Evolutionary conservation across 306 rosid genomes (phyloP).

Genomic region (Echinosophora koreensis): DNA sequence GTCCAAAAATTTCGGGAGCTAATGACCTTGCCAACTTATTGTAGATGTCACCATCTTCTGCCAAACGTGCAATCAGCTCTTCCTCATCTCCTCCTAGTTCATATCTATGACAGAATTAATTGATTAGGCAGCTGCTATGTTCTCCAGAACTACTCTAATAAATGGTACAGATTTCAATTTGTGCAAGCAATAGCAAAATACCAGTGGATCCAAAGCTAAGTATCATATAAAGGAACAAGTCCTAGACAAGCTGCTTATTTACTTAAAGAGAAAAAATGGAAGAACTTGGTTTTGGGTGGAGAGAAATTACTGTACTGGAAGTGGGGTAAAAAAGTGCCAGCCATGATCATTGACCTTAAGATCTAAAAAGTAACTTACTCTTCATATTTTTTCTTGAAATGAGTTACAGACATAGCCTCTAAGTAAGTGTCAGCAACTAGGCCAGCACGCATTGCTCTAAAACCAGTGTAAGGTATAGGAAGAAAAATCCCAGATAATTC

Average conservation of each 20-base stretch:
- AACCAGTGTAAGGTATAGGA: constrained; percentile 93
- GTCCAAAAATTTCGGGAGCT: constrained; percentile 99
- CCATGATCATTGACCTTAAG: constrained; percentile 28
- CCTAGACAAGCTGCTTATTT: neutral
- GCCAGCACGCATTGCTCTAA: constrained; percentile 98
- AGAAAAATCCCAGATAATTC: constrained; percentile 97
- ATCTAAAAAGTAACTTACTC: constrained; percentile 69
- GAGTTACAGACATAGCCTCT: constrained; percentile 96
- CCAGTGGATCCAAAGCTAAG: constrained; percentile 13
- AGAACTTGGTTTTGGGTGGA: neutral
- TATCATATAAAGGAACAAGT: constrained; percentile 21
- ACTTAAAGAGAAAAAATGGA: neutral
- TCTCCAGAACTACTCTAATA: constrained; percentile 24
- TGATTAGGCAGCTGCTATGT: constrained; percentile 32
- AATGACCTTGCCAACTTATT: constrained; percentile 83
- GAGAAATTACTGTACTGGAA: constrained; percentile 11
- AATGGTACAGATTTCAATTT: neutral
- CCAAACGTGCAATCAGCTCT: constrained; percentile 74
- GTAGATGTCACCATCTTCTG: constrained; percentile 94
- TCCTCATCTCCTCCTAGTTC: constrained; percentile 91
- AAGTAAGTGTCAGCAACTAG: constrained; percentile 95
- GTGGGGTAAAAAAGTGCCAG: constrained; percentile 7
- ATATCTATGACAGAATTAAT: constrained; percentile 62
- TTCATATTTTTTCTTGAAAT: constrained; percentile 95
- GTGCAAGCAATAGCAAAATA: constrained; percentile 17